phyloP scores from a whole-genome alignment of 2,329 filamentous ascomycete genomes.

The Xylaria sp. region DNA sequence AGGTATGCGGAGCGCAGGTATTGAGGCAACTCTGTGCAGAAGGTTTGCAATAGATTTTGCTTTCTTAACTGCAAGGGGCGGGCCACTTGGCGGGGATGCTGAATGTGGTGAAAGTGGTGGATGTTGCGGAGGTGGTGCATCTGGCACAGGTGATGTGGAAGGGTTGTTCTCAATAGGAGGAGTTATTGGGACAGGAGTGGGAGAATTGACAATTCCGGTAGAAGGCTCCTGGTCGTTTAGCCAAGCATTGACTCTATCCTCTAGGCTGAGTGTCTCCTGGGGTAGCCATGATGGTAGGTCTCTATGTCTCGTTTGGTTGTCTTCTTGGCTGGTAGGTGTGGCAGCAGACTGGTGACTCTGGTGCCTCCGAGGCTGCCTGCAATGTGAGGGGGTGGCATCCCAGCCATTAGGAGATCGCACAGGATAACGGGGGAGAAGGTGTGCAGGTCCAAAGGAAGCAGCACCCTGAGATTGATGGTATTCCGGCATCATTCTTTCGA shows the following conservation, averaged over 20 bases:
- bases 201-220: background rate
- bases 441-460: background rate
- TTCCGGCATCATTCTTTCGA: conserved; percentile 1
- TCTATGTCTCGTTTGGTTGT: background rate
- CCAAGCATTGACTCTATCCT: conserved; percentile 18
- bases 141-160: background rate
- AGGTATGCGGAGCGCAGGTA: background rate
- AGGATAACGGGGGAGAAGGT: conserved; percentile 12
- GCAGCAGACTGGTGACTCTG: background rate
- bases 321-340: background rate
- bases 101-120: too few relatives aligned
- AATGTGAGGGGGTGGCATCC: conserved; percentile 7
- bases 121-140: too few relatives aligned
- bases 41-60: conserved; percentile 21
- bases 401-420: background rate
- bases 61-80: conserved; percentile 3
- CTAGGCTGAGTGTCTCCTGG: background rate
- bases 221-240: background rate
- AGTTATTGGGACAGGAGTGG: background rate
- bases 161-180: background rate
- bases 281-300: conserved; percentile 12
- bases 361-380: background rate
- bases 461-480: background rate
- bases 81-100: conserved; percentile 11
- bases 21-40: conserved; percentile 13